Evolutionary conservation across 2,329 filamentous ascomycete genomes (phyloP).

Genomic region (Stagonosporopsis tanaceti): DNA sequence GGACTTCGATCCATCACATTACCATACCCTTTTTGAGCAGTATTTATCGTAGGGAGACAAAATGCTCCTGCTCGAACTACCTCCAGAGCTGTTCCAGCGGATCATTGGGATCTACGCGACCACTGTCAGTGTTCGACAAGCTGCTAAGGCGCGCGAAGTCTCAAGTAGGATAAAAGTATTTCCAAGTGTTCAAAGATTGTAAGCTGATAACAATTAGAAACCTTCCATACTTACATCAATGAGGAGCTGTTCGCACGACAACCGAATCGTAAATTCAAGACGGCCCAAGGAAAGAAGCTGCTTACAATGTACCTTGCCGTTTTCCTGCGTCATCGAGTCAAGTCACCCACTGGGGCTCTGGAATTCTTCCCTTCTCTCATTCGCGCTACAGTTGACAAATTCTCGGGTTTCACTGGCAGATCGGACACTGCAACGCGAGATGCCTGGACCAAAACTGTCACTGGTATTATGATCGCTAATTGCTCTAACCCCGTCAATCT

Average conservation of each 20-base stretch:
- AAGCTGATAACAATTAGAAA: neutral
- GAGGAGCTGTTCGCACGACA: slow-evolving; percentile 5
- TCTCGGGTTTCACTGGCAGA: neutral
- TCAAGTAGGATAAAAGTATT: neutral
- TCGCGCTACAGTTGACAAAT: neutral
- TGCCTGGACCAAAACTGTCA: neutral
- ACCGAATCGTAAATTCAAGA: neutral
- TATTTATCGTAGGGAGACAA: neutral
- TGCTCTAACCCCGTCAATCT: too few relatives aligned
- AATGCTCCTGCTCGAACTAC: slow-evolving; percentile 11
- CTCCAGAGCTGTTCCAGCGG: slow-evolving; percentile 9
- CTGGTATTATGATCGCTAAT: neutral
- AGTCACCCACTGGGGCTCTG: neutral
- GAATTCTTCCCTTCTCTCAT: slow-evolving; percentile 1
- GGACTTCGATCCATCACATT: neutral
- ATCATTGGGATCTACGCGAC: slow-evolving; percentile 1
- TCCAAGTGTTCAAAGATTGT: too few relatives aligned
- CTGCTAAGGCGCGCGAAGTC: neutral
- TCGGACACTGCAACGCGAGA: neutral
- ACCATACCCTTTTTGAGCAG: neutral
- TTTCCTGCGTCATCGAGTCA: neutral
- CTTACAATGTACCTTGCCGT: slow-evolving; percentile 5
- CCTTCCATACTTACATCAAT: slow-evolving; percentile 4
- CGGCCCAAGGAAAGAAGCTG: neutral
- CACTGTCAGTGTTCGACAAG: neutral